These are phyloP conservation scores for Ogataea trehaloabstinens DNA, from an alignment of 805 yeast species.

Conservation along the genomic window DNA sequence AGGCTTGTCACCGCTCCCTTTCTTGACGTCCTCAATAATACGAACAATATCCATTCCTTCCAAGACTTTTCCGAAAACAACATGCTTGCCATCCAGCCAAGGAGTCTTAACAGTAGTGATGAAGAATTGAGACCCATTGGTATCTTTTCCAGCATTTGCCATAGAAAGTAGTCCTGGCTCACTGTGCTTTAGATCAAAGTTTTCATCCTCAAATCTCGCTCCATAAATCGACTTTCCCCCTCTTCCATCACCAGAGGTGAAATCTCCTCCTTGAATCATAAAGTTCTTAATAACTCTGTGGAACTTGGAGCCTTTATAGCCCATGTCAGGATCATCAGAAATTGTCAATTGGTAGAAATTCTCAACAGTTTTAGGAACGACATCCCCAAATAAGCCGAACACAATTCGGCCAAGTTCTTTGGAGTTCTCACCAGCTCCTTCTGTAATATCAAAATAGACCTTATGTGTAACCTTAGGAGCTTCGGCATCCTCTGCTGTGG, in stretches of 20 bases:
- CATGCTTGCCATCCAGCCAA: slow-evolving; percentile 94
- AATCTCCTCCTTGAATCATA: slow-evolving; percentile 84
- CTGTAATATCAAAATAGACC: slow-evolving; percentile 82
- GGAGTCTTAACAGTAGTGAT: slow-evolving; percentile 86
- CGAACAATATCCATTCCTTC: slow-evolving; percentile 83
- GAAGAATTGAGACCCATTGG: slow-evolving; percentile 94
- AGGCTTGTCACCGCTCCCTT: slow-evolving; percentile 73
- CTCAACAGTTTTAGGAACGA: slow-evolving; percentile 84
- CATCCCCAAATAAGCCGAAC: slow-evolving; percentile 83
- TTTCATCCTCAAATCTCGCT: slow-evolving; percentile 63
- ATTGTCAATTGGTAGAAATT: slow-evolving; percentile 79
- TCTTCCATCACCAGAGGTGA: slow-evolving; percentile 64
- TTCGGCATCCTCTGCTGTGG: slow-evolving; percentile 23
- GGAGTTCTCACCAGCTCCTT: slow-evolving; percentile 70
- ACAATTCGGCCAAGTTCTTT: slow-evolving; percentile 75
- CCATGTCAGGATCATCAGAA: slow-evolving; percentile 69
- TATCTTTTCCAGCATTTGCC: slow-evolving; percentile 78
- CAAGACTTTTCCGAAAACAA: slow-evolving; percentile 92
- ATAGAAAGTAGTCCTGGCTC: slow-evolving; percentile 68
- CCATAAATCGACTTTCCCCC: slow-evolving; percentile 80
- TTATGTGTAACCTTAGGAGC: slow-evolving; percentile 65
- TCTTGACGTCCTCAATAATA: slow-evolving; percentile 70
- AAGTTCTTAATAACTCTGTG: slow-evolving; percentile 71
- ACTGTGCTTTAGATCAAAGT: slow-evolving; percentile 64
- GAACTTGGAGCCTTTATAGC: slow-evolving; percentile 62